phyloP scores from a whole-genome alignment of 208 protist species.

The Herpetomonas samuelpessoai region DNA sequence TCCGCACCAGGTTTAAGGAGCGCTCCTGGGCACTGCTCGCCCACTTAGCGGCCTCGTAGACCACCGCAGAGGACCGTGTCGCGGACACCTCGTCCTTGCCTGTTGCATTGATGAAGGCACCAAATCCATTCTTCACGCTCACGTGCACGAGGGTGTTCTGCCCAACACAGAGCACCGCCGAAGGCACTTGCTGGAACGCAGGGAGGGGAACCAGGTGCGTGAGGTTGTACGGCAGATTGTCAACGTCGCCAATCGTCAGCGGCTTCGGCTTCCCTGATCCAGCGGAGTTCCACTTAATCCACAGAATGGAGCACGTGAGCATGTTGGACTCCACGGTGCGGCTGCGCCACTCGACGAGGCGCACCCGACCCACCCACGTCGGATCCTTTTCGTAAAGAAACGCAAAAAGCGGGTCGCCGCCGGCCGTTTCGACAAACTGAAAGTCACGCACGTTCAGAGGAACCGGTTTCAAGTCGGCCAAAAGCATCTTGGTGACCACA shows the following conservation, averaged over 20 bases:
- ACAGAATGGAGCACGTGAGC: constrained; percentile 77
- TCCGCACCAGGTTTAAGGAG: constrained; percentile 47
- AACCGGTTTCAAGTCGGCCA: constrained; percentile 37
- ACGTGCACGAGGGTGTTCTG: constrained; percentile 79
- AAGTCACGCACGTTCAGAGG: constrained; percentile 85
- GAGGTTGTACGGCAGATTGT: constrained; percentile 73
- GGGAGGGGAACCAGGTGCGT: constrained; percentile 78
- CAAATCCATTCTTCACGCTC: constrained; percentile 73
- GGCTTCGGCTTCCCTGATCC: constrained; percentile 36
- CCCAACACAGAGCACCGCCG: constrained; percentile 68
- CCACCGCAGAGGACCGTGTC: constrained; percentile 37
- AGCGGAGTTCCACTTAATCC: constrained; percentile 55
- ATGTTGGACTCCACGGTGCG: constrained; percentile 72
- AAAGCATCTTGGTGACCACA: constrained; percentile 33
- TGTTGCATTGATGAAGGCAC: constrained; percentile 68
- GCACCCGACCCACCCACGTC: constrained; percentile 83
- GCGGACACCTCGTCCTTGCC: constrained; percentile 70
- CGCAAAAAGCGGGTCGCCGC: constrained; percentile 71
- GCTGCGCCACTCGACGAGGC: constrained; percentile 78
- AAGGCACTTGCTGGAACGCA: constrained; percentile 54
- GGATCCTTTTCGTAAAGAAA: constrained; percentile 76
- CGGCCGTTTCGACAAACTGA: constrained; percentile 73
- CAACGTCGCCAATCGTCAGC: constrained; percentile 76
- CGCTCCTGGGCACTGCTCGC: constrained; percentile 32
- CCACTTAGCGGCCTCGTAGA: constrained; percentile 49